Evolutionary conservation across 108 stramenopile genomes (phyloP), one percentile per base, ranked within the genome.

Genomic region (Aureococcus anophagefferens): DNA sequence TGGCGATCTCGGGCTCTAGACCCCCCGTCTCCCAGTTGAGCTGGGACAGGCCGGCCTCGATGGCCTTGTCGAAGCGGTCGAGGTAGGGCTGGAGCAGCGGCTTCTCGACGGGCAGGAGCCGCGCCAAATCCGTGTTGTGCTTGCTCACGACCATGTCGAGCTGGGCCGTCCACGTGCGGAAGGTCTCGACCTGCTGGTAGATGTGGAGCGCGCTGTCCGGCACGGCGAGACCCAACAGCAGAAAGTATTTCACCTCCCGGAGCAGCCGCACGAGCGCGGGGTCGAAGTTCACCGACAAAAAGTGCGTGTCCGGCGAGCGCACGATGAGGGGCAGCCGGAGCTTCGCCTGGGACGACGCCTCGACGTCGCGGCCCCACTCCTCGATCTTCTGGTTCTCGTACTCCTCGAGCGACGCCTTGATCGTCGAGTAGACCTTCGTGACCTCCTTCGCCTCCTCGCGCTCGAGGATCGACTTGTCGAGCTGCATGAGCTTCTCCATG

Each of bases 401-500:
- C 45, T 92, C 90, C 62, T 84, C 64, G 68, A 93, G 80, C 28
- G 86, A 85, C 9, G 88, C 80, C 77, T 89, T 78, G 71, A 93
- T 83, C 29, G 85, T 78, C 33, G 71, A 70, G 68, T 84, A 85
- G 16, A 87, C 77, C 77, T 89, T 91, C 63, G 75, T 70, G 14
- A 92, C 91, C 68, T 93, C 93, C 75, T 90, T 93, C 45, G 90
- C 89, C 83, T 93, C 93, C 72, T 93, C 93, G 18, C 93, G 90
- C 40, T 91, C 89, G 68, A 92, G 82, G 59, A 93, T 87, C 73
- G 84, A 82, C 30, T 76, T 75, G 65, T 91, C 88, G 46, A 92
- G 81, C 72, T 86, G 86, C 63, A 83, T 75, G 65, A 93, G 80
- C 83, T 92, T 93, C 35, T 68, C 70, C 87, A 92, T 89, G 64